These are phyloP conservation scores for Adiantum capillusveneris DNA, from an alignment of 75 land plant species.

Conservation along the genomic window DNA sequence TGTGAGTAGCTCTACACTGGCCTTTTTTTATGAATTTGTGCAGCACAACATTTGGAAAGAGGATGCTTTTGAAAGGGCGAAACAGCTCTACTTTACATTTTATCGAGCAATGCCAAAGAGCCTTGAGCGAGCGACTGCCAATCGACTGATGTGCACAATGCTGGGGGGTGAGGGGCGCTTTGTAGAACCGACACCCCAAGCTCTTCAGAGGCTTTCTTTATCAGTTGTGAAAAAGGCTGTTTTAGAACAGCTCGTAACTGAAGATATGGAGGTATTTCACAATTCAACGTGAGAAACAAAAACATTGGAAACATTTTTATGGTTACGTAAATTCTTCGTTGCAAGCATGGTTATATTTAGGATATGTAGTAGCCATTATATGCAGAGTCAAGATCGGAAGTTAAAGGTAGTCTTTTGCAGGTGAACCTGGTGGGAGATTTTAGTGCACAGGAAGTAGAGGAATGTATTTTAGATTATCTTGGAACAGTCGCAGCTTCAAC, in stretches of 20 bases:
- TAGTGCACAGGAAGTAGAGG: slow-evolving; percentile 82
- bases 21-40: neutral
- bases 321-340: no score
- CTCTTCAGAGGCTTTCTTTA: slow-evolving; percentile 66
- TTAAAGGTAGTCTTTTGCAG: no score
- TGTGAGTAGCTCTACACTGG: neutral
- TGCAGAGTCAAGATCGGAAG: no score
- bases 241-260: slow-evolving; percentile 78
- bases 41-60: slow-evolving; percentile 99
- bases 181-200: slow-evolving; percentile 88
- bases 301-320: neutral
- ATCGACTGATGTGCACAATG: slow-evolving; percentile 91
- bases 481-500: slow-evolving; percentile 63
- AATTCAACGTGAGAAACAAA: neutral
- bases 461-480: slow-evolving; percentile 88
- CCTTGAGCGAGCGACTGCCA: slow-evolving; percentile 96
- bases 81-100: slow-evolving; percentile 81
- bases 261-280: slow-evolving; percentile 86
- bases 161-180: slow-evolving; percentile 89
- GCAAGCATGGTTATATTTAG: neutral
- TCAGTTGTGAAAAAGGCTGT: slow-evolving; percentile 83
- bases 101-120: slow-evolving; percentile 97
- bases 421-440: slow-evolving; percentile 97
- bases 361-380: neutral
- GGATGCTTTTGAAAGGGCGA: slow-evolving; percentile 99